Base-by-base conservation (phyloP, 2,329 filamentous ascomycete species). In the Fusarium nanum region DNA sequence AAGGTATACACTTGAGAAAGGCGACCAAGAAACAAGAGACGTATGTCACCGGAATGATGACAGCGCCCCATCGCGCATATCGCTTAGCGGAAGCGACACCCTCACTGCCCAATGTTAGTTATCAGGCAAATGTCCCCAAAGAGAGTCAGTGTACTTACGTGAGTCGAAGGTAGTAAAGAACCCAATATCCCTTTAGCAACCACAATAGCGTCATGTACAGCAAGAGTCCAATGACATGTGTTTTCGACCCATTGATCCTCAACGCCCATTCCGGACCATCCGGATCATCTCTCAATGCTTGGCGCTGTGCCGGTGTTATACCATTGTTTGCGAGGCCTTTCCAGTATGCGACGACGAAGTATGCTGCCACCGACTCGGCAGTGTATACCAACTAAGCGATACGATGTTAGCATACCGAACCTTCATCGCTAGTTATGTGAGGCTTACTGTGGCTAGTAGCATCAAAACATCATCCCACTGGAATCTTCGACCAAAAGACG, bases 321-420 rank as follows among this genome's bases (percentile, higher is more conserved):
- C 49, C 49, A 3, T 53, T 53, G 30, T 53, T 53, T 0, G 49
- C 49, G 7, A 53, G 6, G 1, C 49, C 49, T 22, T 53, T 53
- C 49, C 49, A 53, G 8, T 53, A 53, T 2, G 49, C 49, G n/a
- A 53, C 49, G 10, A 53, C 49, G 7, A 53, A 53, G n/a, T 53
- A 53, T 5, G 49, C 49, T 13, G 49, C 49, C 10, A 53, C 49
- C 4, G 49, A 53, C 4, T 53, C 49, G 1, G 49, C 49, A 1
- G 49, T 53, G 1, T 53, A 53, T 37, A 53, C 49, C 5, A 52
- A 25, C 48, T 50, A 23, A 18, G 6, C 7, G 32, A 2, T 6
- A 25, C 5, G 2, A 25, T 25, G 5, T 13, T 7, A 32, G 30
- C 6, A 8, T 7, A 7, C 11, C 13, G 20, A 4, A 11, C 3